phyloP scores from a whole-genome alignment of 1,284 basidiomycete genomes.

The Inonotus hispidus region DNA sequence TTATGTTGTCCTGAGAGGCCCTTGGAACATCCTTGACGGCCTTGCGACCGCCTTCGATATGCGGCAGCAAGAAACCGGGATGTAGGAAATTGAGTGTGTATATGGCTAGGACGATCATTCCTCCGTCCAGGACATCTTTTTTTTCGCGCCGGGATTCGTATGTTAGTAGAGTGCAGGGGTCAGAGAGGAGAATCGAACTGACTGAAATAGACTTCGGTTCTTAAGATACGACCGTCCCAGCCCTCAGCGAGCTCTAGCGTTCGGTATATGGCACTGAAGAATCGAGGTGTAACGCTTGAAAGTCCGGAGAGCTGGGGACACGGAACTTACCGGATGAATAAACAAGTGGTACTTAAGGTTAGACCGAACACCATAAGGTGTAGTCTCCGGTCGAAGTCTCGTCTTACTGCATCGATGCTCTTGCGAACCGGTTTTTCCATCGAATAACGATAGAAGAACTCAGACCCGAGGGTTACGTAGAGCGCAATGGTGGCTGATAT shows the following conservation, averaged over 20 bases:
- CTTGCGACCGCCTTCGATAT: neutral
- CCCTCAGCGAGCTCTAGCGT: conserved; percentile 34
- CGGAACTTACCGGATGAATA: conserved; percentile 35
- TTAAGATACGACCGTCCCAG: conserved; percentile 33
- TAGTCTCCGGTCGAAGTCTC: conserved; percentile 20
- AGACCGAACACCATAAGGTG: conserved; percentile 29
- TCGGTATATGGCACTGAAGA: conserved; percentile 32
- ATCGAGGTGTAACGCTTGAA: neutral
- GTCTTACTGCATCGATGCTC: conserved; percentile 12
- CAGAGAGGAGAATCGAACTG: conserved; percentile 16
- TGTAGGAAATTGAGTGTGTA: conserved; percentile 27
- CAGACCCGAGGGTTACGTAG: conserved; percentile 31
- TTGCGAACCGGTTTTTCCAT: conserved; percentile 26
- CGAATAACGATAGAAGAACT: conserved; percentile 35
- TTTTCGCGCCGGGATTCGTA: conserved; percentile 12
- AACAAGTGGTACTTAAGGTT: conserved; percentile 28
- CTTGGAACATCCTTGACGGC: neutral
- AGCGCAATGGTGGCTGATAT: conserved; percentile 32
- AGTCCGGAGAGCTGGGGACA: neutral
- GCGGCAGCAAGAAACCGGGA: conserved; percentile 19
- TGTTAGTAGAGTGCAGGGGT: neutral
- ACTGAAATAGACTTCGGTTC: conserved; percentile 36
- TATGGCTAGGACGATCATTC: conserved; percentile 27
- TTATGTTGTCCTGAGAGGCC: neutral
- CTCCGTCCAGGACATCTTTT: conserved; percentile 33